These are phyloP conservation scores for Periconia macrospinosa DNA, from an alignment of 2,329 filamentous ascomycete species.

Conservation along the genomic window DNA sequence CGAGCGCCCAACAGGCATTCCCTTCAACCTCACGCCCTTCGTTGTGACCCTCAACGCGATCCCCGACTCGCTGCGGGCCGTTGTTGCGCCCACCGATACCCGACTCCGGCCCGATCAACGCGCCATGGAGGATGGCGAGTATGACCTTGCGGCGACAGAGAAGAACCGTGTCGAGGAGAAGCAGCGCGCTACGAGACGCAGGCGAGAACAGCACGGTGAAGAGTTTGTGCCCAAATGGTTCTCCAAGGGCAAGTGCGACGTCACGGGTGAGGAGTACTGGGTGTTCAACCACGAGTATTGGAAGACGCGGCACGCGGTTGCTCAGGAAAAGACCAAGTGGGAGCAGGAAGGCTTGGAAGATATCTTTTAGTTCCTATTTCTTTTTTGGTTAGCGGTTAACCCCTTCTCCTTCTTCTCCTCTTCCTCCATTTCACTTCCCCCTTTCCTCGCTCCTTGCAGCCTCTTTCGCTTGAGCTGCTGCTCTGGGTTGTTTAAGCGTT, in stretches of 20 bases:
- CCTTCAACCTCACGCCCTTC: conserved; percentile 97
- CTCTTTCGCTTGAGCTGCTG: no score
- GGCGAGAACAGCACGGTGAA: conserved; percentile 75
- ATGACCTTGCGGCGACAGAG: conserved; percentile 88
- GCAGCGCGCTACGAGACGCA: conserved; percentile 74
- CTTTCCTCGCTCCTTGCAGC: no score
- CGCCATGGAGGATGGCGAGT: conserved; percentile 98
- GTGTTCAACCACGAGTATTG: conserved; percentile 88
- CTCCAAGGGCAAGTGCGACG: conserved; percentile 67
- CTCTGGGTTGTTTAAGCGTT: no score
- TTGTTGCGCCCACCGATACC: conserved; percentile 89
- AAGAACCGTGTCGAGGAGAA: conserved; percentile 94
- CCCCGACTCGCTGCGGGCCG: conserved; percentile 74
- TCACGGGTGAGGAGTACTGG: conserved; percentile 91
- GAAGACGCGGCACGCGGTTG: conserved; percentile 69
- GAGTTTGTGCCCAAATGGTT: conserved; percentile 90
- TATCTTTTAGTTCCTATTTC: conserved; percentile 59
- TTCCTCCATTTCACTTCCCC: no score
- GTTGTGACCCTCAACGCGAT: conserved; percentile 92
- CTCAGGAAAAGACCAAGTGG: conserved; percentile 65
- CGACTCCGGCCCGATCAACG: conserved; percentile 91
- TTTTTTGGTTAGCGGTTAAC: background rate
- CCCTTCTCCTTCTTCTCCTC: no score
- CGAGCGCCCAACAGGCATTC: conserved; percentile 76
- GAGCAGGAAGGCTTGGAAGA: conserved; percentile 66